These are phyloP conservation scores for Xylariaceae sp. DNA, from an alignment of 2,329 filamentous ascomycete species.

Conservation along the genomic window DNA sequence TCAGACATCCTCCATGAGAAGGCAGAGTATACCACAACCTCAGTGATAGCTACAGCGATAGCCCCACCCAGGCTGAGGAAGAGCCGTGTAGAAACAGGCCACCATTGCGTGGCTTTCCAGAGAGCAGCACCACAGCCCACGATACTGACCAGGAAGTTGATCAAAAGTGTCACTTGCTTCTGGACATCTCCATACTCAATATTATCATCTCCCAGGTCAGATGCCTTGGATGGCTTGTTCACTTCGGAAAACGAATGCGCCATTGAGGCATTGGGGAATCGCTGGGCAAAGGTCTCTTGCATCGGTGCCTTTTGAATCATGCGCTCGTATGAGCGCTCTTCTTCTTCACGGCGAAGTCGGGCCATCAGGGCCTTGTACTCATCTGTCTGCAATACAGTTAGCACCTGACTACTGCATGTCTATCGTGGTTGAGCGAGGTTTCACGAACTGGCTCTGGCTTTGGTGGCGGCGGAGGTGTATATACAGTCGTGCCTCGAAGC, in stretches of 20 bases:
- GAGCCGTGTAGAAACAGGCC: conserved; percentile 66
- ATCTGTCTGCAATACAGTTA: conserved; percentile 50
- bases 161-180: conserved; percentile 76
- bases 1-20: conserved; percentile 70
- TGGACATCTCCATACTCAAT: conserved; percentile 70
- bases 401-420: conserved; percentile 9
- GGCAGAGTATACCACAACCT: conserved; percentile 72
- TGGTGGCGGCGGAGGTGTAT: conserved; percentile 72
- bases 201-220: conserved; percentile 56
- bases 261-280: conserved; percentile 50
- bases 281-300: conserved; percentile 56
- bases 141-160: conserved; percentile 87
- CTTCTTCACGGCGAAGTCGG: conserved; percentile 75
- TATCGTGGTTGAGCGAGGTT: background rate
- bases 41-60: conserved; percentile 66
- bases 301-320: conserved; percentile 63
- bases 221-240: conserved; percentile 43
- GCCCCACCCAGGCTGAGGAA: conserved; percentile 69
- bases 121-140: conserved; percentile 72
- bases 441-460: conserved; percentile 69
- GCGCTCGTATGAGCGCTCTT: conserved; percentile 75
- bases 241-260: conserved; percentile 54
- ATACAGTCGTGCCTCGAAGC: conserved; percentile 67
- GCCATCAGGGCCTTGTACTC: conserved; percentile 89
- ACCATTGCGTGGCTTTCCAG: conserved; percentile 75